These are phyloP conservation scores for Prunus mume DNA, from an alignment of 306 rosid species.

Conservation along the genomic window DNA sequence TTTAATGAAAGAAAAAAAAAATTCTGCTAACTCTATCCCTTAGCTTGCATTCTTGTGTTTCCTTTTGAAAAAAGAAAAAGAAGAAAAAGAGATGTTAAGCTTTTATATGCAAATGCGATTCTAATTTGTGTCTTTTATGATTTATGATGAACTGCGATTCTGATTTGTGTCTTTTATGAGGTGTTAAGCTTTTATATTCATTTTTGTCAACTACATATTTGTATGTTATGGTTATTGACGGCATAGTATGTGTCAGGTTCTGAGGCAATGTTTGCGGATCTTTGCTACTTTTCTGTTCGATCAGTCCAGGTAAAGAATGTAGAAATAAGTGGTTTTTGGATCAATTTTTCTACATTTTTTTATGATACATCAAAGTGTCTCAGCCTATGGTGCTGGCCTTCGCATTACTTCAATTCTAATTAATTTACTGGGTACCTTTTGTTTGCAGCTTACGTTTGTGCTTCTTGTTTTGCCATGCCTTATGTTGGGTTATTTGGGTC, in stretches of 20 bases:
- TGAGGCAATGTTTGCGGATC: constrained; percentile 99
- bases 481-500: constrained; percentile 96
- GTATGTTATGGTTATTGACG: constrained; percentile 15
- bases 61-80: too few species aligned
- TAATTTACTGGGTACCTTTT: constrained; percentile 27
- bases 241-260: constrained; percentile 65
- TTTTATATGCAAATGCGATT: background rate
- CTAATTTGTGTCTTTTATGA: background rate
- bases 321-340: background rate
- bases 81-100: too few species aligned
- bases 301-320: constrained; percentile 80
- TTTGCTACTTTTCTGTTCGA: constrained; percentile 89
- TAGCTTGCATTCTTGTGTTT: too few species aligned
- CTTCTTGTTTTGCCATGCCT: constrained; percentile 95
- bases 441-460: constrained; percentile 86
- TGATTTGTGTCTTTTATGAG: background rate
- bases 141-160: background rate
- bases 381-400: constrained; percentile 12
- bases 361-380: constrained; percentile 1
- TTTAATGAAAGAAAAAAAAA: background rate
- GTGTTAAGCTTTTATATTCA: background rate
- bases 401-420: constrained; percentile 13
- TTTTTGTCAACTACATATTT: background rate
- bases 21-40: too few species aligned
- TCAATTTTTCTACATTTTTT: background rate